Percentiles rank a stretch among this genome's conserved stretches.
Evolutionary conservation across 495 filamentous ascomycete genomes (phyloP).

Genomic region (Durotheca rogersii): DNA sequence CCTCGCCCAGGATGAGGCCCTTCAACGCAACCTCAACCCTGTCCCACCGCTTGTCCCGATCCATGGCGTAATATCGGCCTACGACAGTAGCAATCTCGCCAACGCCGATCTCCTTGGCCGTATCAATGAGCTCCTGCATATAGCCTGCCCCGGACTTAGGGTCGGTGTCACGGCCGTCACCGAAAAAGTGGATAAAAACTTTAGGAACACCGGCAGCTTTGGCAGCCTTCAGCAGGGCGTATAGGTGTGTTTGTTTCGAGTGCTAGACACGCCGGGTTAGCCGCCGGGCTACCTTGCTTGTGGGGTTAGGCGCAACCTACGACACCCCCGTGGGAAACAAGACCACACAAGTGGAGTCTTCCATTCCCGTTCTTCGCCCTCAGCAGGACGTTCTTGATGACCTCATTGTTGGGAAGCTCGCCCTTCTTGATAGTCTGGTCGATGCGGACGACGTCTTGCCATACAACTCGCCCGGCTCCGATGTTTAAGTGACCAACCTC

Average conservation of each 20-base stretch:
- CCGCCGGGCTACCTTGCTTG: background rate
- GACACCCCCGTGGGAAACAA: slow-evolving; percentile 94
- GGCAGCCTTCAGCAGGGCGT: slow-evolving; percentile 80
- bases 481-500: slow-evolving; percentile 99
- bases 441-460: slow-evolving; percentile 98
- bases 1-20: slow-evolving; percentile 81
- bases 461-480: slow-evolving; percentile 94
- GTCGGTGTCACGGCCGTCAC: slow-evolving; percentile 95
- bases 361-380: slow-evolving; percentile 86
- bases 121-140: slow-evolving; percentile 78
- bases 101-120: slow-evolving; percentile 76
- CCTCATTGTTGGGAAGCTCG: slow-evolving; percentile 74
- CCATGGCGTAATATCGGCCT: slow-evolving; percentile 97
- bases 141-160: slow-evolving; percentile 86
- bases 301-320: slow-evolving; percentile 41
- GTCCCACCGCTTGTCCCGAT: slow-evolving; percentile 99
- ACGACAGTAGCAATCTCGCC: slow-evolving; percentile 92
- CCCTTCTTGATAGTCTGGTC: slow-evolving; percentile 91
- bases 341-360: slow-evolving; percentile 84
- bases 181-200: slow-evolving; percentile 98
- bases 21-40: slow-evolving; percentile 86
- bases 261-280: slow-evolving; percentile 53
- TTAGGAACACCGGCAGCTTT: slow-evolving; percentile 84
- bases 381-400: slow-evolving; percentile 73
- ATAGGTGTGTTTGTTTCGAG: slow-evolving; percentile 89